These are phyloP conservation scores for Ceratocystis variospora DNA, from an alignment of 2,329 filamentous ascomycete genomes.

Conservation along the genomic window DNA sequence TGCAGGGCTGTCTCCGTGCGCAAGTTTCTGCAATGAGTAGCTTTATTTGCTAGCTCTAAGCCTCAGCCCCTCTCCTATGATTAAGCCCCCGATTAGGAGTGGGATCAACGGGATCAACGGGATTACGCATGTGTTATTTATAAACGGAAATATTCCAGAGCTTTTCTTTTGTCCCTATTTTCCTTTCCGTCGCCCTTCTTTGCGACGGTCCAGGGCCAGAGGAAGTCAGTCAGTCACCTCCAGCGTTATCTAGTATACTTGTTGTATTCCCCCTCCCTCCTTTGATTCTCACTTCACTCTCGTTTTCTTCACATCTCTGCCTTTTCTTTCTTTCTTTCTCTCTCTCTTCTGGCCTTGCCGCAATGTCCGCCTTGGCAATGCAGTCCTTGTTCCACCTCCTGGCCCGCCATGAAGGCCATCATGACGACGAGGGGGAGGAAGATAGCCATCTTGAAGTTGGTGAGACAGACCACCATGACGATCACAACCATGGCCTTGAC, in stretches of 20 bases:
- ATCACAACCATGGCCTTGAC: slow-evolving; percentile 12
- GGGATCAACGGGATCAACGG: neutral
- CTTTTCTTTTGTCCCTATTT: neutral
- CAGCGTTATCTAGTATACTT: neutral
- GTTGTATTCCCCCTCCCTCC: neutral
- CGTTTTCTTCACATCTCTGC: neutral
- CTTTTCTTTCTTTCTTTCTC: neutral
- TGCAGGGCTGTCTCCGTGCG: neutral
- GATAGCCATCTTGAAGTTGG: neutral
- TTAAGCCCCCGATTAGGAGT: neutral
- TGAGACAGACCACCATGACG: neutral
- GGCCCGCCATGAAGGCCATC: slow-evolving; percentile 17
- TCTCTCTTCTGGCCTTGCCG: neutral
- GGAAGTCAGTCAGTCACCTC: neutral
- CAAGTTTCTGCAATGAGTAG: neutral
- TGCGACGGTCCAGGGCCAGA: slow-evolving; percentile 1
- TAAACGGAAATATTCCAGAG: slow-evolving; percentile 1
- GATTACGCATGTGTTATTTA: neutral
- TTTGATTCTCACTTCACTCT: neutral
- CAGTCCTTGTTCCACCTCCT: slow-evolving; percentile 3
- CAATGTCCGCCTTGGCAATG: neutral
- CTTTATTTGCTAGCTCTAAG: neutral
- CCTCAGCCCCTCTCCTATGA: neutral
- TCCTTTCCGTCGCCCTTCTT: slow-evolving; percentile 6
- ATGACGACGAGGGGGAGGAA: slow-evolving; percentile 12